Conservation (phyloP, 2,329 filamentous ascomycete genomes). For the Zasmidium cellare region DNA sequence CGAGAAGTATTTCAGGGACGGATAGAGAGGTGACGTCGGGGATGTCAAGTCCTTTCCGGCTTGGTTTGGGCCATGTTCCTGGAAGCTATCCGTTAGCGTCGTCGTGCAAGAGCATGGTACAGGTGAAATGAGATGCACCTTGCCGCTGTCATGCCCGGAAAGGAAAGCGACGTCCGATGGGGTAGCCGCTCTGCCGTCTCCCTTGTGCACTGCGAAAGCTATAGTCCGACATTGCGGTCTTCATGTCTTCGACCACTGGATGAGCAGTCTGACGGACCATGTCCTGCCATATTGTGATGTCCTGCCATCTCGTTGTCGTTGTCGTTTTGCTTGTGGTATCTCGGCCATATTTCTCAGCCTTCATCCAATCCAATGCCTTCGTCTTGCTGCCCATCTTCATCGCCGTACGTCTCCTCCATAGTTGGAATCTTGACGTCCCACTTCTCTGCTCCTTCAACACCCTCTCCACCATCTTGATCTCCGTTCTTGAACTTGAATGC, state of each 20-base stretch:
- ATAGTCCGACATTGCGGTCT: not conserved
- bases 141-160: constrained; percentile 8
- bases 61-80: constrained; percentile 1
- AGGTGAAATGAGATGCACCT: not conserved
- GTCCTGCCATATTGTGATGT: not conserved
- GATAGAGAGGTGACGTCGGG: constrained; percentile 9
- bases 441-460: constrained; percentile 18
- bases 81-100: constrained; percentile 11
- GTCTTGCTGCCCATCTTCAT: constrained; percentile 23
- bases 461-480: constrained; percentile 18
- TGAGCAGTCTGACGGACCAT: not conserved
- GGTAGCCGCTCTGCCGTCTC: not conserved
- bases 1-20: not conserved
- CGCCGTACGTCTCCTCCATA: constrained; percentile 34
- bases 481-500: constrained; percentile 36
- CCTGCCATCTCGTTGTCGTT: not conserved
- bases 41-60: constrained; percentile 1
- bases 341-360: constrained; percentile 16
- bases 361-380: constrained; percentile 25
- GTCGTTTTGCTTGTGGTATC: constrained; percentile 1
- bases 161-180: not conserved
- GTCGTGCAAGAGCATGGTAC: not conserved
- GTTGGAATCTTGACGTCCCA: constrained; percentile 37
- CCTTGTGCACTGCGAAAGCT: not conserved
- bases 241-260: not conserved